These are phyloP conservation scores for Xylaria bambusicola DNA, from an alignment of 495 filamentous ascomycete genomes.

Conservation along the genomic window DNA sequence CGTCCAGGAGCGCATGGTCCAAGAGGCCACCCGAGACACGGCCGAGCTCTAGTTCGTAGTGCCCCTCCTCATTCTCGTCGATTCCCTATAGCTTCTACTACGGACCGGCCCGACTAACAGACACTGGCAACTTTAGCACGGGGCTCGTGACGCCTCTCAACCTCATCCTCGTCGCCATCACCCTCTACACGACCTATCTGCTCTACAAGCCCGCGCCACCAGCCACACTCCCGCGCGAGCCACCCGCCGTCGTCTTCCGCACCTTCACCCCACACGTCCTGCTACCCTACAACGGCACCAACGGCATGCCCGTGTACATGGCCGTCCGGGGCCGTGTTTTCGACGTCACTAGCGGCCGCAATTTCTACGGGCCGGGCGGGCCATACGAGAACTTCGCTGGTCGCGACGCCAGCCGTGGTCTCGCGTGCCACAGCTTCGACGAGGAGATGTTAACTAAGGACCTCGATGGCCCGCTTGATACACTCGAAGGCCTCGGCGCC, in stretches of 20 bases:
- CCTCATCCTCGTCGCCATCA: conserved; percentile 68
- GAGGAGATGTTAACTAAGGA: conserved; percentile 95
- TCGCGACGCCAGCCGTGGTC: conserved; percentile 85
- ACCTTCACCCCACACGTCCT: conserved; percentile 88
- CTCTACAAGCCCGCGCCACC: conserved; percentile 62
- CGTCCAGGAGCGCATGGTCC: conserved; percentile 56
- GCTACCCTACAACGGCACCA: conserved; percentile 81
- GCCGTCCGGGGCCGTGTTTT: conserved; percentile 85
- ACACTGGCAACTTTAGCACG: conserved; percentile 50
- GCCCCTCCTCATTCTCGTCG: conserved; percentile 12
- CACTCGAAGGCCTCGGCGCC: conserved; percentile 67
- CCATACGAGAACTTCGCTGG: conserved; percentile 95
- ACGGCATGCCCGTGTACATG: conserved; percentile 75
- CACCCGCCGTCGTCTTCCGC: conserved; percentile 78
- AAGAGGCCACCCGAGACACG: conserved; percentile 42
- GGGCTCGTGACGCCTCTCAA: conserved; percentile 78
- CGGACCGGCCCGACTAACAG: conserved; percentile 19
- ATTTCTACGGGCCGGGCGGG: conserved; percentile 92
- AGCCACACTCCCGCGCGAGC: conserved; percentile 62
- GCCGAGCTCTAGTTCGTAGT: conserved; percentile 31
- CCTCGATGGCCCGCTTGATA: conserved; percentile 82
- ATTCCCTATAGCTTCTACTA: neutral
- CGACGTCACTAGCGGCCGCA: conserved; percentile 79
- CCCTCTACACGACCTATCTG: conserved; percentile 69
- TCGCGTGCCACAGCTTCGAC: conserved; percentile 93